Conservation (phyloP, 805 yeast genomes). For the Komagataella kurtzmanii region DNA sequence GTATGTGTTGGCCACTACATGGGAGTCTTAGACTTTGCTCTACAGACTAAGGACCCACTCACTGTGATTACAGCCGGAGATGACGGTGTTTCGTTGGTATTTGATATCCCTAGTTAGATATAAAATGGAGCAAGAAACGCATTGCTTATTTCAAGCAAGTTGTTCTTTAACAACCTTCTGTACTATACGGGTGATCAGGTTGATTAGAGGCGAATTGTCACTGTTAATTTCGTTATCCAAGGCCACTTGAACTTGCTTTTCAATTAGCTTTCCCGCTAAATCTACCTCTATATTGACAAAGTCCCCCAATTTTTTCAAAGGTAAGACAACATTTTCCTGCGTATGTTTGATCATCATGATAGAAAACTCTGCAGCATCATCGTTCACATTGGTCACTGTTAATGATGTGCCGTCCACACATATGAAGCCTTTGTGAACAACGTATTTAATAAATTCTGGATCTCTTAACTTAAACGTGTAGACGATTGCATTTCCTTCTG, state of each 20-base stretch:
- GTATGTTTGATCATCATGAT: conserved; percentile 91
- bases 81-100: conserved; percentile 84
- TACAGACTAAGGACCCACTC: conserved; percentile 43
- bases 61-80: conserved; percentile 89
- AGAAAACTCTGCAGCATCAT: conserved; percentile 41
- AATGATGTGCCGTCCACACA: conserved; percentile 88
- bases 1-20: conserved; percentile 85
- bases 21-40: conserved; percentile 82
- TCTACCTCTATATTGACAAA: conserved; percentile 89
- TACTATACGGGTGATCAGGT: conserved; percentile 32
- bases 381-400: conserved; percentile 74
- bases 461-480: conserved; percentile 68
- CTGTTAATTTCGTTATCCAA: conserved; percentile 40
- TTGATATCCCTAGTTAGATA: conserved; percentile 15
- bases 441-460: conserved; percentile 44
- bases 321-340: conserved; percentile 66
- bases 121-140: not conserved
- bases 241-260: conserved; percentile 60
- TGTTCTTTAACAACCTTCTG: conserved; percentile 23
- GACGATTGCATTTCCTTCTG: conserved; percentile 67
- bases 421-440: conserved; percentile 92
- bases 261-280: conserved; percentile 82
- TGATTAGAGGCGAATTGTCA: conserved; percentile 33
- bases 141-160: not conserved
- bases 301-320: conserved; percentile 49